Conservation (phyloP, 2,329 filamentous ascomycete genomes). For the Pseudogymnoascus sp. region DNA sequence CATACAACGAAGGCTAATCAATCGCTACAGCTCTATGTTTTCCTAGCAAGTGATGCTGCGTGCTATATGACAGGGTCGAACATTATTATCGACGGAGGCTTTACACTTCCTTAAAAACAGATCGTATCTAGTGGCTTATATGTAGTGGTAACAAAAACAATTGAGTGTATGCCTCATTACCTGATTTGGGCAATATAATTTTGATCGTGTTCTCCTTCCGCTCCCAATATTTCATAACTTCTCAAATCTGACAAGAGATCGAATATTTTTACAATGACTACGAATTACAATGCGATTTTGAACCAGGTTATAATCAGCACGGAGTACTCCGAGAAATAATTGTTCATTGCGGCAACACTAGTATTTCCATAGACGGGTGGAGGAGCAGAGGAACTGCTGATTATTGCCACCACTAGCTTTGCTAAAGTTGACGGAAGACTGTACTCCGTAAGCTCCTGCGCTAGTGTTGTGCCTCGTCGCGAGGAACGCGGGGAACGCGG, state of each 20-base stretch:
- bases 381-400: neutral
- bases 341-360: neutral
- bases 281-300: neutral
- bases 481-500: neutral
- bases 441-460: neutral
- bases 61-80: conserved; percentile 45
- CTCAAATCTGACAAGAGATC: neutral
- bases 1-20: neutral
- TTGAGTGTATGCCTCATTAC: neutral
- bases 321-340: neutral
- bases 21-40: conserved; percentile 31
- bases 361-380: neutral
- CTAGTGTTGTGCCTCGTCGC: neutral
- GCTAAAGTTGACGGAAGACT: neutral
- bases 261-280: neutral
- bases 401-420: neutral
- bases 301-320: neutral
- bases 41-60: conserved; percentile 53
- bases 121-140: neutral
- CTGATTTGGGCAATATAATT: neutral
- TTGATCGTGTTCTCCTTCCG: neutral
- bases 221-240: neutral
- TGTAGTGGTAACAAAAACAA: neutral
- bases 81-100: conserved; percentile 24
- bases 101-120: conserved; percentile 20